Percentiles rank a stretch among this genome's conserved stretches.
Conservation (phyloP, 139 green algal genomes). For the Tetratostichococcus sp. region DNA sequence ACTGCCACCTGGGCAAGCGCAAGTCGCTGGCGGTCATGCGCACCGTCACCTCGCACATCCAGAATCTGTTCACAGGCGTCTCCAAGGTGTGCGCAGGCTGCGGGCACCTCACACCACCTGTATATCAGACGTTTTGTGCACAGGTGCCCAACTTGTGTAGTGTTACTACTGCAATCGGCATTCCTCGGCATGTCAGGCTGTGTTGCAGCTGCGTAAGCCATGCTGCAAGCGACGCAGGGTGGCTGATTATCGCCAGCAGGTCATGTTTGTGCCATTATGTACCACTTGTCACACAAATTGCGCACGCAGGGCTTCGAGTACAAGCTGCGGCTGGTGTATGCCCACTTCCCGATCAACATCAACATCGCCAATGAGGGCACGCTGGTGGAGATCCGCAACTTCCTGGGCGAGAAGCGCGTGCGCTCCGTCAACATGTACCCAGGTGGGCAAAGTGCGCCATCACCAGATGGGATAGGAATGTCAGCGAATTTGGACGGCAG, state of each 20-base stretch:
- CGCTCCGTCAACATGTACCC: slow-evolving; percentile 90
- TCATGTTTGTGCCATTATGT: too few species aligned
- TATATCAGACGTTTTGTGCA: too few species aligned
- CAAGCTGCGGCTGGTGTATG: slow-evolving; percentile 99
- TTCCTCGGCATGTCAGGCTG: too few species aligned
- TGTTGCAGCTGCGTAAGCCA: too few species aligned
- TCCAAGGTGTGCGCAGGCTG: slow-evolving; percentile 36
- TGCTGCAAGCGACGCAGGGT: too few species aligned
- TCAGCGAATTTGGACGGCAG: neutral
- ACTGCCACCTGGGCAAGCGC: slow-evolving; percentile 83
- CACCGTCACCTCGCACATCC: slow-evolving; percentile 83
- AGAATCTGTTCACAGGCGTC: slow-evolving; percentile 69
- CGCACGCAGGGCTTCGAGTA: slow-evolving; percentile 88
- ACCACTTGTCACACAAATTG: too few species aligned
- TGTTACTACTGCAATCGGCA: too few species aligned
- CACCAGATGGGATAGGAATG: too few species aligned
- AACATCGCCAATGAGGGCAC: slow-evolving; percentile 84
- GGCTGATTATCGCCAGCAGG: too few species aligned
- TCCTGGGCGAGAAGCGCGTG: slow-evolving; percentile 98
- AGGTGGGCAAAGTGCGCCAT: too few species aligned
- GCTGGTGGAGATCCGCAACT: slow-evolving; percentile 96
- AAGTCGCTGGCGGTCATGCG: slow-evolving; percentile 92
- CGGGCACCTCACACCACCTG: too few species aligned
- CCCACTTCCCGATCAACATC: slow-evolving; percentile 99
- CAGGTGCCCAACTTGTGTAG: too few species aligned